Conservation (phyloP, 2,329 filamentous ascomycete genomes). For the Lasiodiplodia sp. region DNA sequence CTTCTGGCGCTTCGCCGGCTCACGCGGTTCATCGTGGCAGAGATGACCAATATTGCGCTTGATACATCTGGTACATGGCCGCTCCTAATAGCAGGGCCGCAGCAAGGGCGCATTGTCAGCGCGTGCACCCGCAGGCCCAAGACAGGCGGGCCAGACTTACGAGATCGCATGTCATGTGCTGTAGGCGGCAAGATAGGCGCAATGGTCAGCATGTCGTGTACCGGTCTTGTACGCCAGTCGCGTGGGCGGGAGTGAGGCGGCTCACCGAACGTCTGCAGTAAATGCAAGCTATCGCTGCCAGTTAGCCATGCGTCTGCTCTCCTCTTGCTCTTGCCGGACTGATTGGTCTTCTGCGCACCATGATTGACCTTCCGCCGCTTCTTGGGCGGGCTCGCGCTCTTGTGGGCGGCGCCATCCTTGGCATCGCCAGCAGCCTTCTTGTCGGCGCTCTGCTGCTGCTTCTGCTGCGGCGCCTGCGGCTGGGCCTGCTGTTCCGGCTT, state of each 20-base stretch:
- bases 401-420: constrained; percentile 13
- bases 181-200: constrained; percentile 33
- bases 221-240: constrained; percentile 26
- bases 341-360: constrained; percentile 43
- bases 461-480: constrained; percentile 4
- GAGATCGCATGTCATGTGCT: constrained; percentile 64
- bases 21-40: constrained; percentile 96
- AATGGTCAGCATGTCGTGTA: constrained; percentile 43
- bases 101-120: constrained; percentile 45
- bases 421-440: constrained; percentile 1
- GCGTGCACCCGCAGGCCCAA: constrained; percentile 35
- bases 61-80: constrained; percentile 95
- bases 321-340: not conserved
- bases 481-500: constrained; percentile 31
- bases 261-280: constrained; percentile 61
- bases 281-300: constrained; percentile 53
- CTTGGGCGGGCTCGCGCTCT: constrained; percentile 45
- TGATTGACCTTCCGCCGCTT: constrained; percentile 63
- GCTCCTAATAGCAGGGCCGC: constrained; percentile 67
- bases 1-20: constrained; percentile 82
- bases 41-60: constrained; percentile 98
- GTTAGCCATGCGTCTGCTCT: constrained; percentile 12
- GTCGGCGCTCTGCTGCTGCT: constrained; percentile 10
- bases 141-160: constrained; percentile 40
- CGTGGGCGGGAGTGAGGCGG: constrained; percentile 35